Evolutionary conservation across 306 rosid genomes (phyloP).

Genomic region (Elaeagnus macrophylla): DNA sequence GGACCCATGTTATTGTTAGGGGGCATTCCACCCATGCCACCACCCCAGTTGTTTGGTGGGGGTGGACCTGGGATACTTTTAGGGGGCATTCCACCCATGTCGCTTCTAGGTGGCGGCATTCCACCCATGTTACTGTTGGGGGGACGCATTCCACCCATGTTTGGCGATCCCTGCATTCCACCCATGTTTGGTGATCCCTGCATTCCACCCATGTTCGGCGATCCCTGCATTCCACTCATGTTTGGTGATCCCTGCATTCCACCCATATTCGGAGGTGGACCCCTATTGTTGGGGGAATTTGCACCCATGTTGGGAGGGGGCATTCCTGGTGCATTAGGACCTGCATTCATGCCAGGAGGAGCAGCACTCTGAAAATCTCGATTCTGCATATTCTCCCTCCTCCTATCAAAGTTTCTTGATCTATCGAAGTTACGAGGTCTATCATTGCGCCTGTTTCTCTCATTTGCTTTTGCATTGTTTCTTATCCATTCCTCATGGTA

Average conservation of each 20-base stretch:
- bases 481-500: constrained; percentile 92
- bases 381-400: constrained; percentile 66
- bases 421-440: constrained; percentile 75
- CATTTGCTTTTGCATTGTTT: constrained; percentile 85
- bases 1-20: constrained; percentile 8
- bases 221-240: not conserved
- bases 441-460: constrained; percentile 88
- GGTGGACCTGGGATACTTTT: not conserved
- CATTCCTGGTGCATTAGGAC: constrained; percentile 17
- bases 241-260: not conserved
- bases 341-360: constrained; percentile 30
- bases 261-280: constrained; percentile 17
- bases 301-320: constrained; percentile 17
- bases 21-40: constrained; percentile 18
- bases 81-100: constrained; percentile 5
- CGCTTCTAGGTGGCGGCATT: constrained; percentile 5
- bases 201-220: constrained; percentile 21
- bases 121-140: constrained; percentile 9
- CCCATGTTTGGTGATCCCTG: constrained; percentile 12
- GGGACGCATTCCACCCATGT: constrained; percentile 15
- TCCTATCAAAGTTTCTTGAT: constrained; percentile 81
- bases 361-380: constrained; percentile 45
- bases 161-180: not conserved
- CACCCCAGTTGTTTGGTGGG: constrained; percentile 12
- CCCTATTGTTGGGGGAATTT: constrained; percentile 1